Conservation (phyloP, 2,329 filamentous ascomycete genomes). For the Metarhizium humberi region DNA sequence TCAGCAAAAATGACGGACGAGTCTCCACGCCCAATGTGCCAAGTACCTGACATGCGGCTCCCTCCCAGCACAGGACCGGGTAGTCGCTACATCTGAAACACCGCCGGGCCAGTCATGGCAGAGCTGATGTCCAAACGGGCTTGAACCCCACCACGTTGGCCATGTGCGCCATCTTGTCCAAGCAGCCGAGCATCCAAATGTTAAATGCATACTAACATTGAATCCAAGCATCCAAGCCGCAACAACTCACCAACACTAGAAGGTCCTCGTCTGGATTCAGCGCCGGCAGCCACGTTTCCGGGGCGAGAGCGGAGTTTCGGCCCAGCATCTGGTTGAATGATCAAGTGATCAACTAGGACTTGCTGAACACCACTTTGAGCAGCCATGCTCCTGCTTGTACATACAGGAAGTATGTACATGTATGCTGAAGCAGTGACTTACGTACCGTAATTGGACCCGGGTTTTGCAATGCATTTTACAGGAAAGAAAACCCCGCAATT, state of each 20-base stretch:
- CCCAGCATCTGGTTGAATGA: not conserved
- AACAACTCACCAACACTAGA: not conserved
- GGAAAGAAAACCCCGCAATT: not conserved
- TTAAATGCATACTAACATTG: not conserved
- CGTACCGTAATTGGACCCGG: no score
- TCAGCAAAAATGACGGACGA: no score
- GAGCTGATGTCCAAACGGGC: slow-evolving; percentile 1
- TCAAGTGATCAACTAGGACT: not conserved
- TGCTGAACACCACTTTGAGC: no score
- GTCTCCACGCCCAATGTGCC: not conserved
- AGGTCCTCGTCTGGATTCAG: not conserved
- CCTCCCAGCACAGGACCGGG: not conserved
- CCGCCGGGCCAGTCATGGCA: slow-evolving; percentile 9
- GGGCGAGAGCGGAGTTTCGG: not conserved
- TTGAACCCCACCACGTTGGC: not conserved
- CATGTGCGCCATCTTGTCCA: not conserved
- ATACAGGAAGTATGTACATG: no score
- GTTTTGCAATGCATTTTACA: no score
- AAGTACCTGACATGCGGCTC: not conserved
- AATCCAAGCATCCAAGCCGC: not conserved
- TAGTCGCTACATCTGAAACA: slow-evolving; percentile 4
- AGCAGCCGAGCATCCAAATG: no score
- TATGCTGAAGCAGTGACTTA: no score
- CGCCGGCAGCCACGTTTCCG: not conserved
- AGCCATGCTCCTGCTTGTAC: no score